Evolutionary conservation across 2,329 filamentous ascomycete genomes (phyloP), one percentile per base, ranked within the genome.

Genomic region (Hypocreales sp.): DNA sequence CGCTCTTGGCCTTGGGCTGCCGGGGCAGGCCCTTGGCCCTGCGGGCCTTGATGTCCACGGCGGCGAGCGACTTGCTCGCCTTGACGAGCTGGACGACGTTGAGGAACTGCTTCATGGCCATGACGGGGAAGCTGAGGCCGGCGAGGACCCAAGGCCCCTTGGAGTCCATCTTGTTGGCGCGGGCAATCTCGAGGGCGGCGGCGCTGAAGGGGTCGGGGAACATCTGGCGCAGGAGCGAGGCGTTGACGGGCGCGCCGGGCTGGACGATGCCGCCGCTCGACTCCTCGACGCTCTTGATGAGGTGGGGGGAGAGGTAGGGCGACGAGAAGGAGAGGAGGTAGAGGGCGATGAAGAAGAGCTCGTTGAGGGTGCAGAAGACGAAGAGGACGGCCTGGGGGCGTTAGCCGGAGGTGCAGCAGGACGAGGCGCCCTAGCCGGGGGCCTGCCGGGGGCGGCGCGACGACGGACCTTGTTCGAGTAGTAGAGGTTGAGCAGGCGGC

Each of bases 251-350:
- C 19, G 66, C 74, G 32, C 78, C 78, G 7, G 72, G 68, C 42
- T 77, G 59, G 37, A 72, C 67, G 25, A 58, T 56, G 28, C 60
- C 61, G 29, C 62, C 61, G 29, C 46, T 48, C 23, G 61, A 56
- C 28, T 64, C 58, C 35, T 72, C 65, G 22, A 72, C 61, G 9
- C 70, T 61, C 42, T 72, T 60, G 35, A 77, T 73, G 28, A 95
- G 77, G 31, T 82, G 82, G 2, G 90, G 87, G 2, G 83, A 90
- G 30, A 95, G 72, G 20, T 75, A 70, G 2, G 87, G 87, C 31
- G 82, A 92, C 32, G 81, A 92, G 65, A 98, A 98, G 44, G 86
- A 94, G 33, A 98, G 77, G 29, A 98, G 79, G 60, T 98, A 98
- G 35, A 98, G 73, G 17, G 83, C 86, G 48, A 98, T 94, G 66